These are phyloP conservation scores for Clonostachys solani DNA, from an alignment of 2,329 filamentous ascomycete species.

Conservation along the genomic window DNA sequence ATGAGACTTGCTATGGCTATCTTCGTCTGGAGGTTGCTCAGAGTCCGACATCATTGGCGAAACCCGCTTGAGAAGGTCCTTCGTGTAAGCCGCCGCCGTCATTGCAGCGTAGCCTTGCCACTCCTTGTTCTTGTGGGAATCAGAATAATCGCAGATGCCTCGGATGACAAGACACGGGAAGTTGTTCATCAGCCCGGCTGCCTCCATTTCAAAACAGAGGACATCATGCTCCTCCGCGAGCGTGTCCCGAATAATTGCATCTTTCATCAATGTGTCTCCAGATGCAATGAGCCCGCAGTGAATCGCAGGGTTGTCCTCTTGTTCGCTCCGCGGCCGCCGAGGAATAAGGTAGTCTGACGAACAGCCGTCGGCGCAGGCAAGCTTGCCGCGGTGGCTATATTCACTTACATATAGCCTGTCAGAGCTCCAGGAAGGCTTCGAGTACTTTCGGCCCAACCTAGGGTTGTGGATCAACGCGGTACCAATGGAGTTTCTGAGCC, in stretches of 20 bases:
- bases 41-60: not conserved
- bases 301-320: slow-evolving; percentile 4
- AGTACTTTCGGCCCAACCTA: not conserved
- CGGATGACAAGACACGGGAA: slow-evolving; percentile 23
- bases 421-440: not conserved
- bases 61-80: slow-evolving; percentile 2
- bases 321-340: not conserved
- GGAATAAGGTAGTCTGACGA: not conserved
- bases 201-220: slow-evolving; percentile 10
- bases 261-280: slow-evolving; percentile 9
- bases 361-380: not conserved
- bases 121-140: slow-evolving; percentile 28
- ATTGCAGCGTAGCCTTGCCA: slow-evolving; percentile 4
- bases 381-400: not conserved
- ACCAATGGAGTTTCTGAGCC: not conserved
- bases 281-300: slow-evolving; percentile 9
- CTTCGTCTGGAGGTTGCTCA: not conserved
- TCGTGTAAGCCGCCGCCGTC: slow-evolving; percentile 11
- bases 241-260: slow-evolving; percentile 12
- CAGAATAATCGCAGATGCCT: slow-evolving; percentile 28
- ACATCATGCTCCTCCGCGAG: slow-evolving; percentile 8
- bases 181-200: slow-evolving; percentile 5
- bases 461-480: not conserved
- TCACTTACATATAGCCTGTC: not conserved
- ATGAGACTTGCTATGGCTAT: no score